phyloP scores from a whole-genome alignment of 2,329 filamentous ascomycete genomes.

The Daldinia sp. region DNA sequence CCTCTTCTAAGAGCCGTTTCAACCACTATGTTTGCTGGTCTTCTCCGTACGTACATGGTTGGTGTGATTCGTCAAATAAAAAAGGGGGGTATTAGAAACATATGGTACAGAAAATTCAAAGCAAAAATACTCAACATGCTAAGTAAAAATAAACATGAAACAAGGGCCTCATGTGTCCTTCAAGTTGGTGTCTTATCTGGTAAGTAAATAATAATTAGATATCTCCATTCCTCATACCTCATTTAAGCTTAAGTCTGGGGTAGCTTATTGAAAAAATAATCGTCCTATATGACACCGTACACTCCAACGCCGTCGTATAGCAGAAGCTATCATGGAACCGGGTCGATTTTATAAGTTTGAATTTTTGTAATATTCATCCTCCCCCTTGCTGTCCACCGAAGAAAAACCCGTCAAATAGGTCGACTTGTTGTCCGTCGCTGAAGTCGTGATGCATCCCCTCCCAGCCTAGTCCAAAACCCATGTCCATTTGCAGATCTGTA shows the following conservation, averaged over 20 bases:
- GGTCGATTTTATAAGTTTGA: not conserved
- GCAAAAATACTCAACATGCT: not conserved
- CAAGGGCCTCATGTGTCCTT: not conserved
- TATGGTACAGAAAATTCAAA: constrained; percentile 21
- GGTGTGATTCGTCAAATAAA: constrained; percentile 18
- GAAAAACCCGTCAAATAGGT: constrained; percentile 80
- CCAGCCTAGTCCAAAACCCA: constrained; percentile 76
- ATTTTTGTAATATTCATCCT: constrained; percentile 18
- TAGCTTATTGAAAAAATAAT: constrained; percentile 20
- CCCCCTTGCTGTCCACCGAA: constrained; percentile 68
- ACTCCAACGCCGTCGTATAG: constrained; percentile 20
- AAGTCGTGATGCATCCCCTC: constrained; percentile 73
- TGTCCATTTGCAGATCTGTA: constrained; percentile 67
- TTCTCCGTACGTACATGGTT: constrained; percentile 23
- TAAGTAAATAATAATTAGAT: constrained; percentile 5
- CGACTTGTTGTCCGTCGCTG: constrained; percentile 69
- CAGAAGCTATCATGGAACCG: constrained; percentile 7
- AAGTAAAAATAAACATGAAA: not conserved
- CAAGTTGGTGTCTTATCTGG: not conserved
- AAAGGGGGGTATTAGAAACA: constrained; percentile 29
- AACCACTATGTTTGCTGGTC: constrained; percentile 16
- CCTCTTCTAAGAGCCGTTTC: constrained; percentile 4
- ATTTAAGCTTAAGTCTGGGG: constrained; percentile 20
- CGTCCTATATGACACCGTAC: constrained; percentile 20
- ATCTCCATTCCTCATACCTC: constrained; percentile 33